Evolutionary conservation across 495 filamentous ascomycete species (phyloP), one percentile per base, ranked within the genome.

Genomic region (Pseudotulostoma volvatum): DNA sequence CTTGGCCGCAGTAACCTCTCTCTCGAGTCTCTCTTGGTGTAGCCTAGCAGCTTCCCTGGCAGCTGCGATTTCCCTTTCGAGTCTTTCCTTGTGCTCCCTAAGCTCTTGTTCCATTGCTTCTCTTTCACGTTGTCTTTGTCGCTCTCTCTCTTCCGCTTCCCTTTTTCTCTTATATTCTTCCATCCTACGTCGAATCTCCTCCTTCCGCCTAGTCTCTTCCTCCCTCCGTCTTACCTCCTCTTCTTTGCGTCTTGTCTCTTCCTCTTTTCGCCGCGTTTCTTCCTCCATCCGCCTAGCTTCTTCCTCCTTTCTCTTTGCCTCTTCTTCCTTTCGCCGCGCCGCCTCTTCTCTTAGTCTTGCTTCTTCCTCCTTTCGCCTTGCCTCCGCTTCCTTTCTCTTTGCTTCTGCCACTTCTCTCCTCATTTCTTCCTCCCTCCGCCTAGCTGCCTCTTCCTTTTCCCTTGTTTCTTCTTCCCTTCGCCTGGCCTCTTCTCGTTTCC

Each of bases 131-230:
- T 62, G 58, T 40, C 60, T 54, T 37, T 63, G 50, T 36, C 59
- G 62, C 39, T 68, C 63, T 21, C 59, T 59, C 34, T 56, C 60
- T 34, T 64, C 58, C 20, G 52, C 56, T 40, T 56, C 48, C 36
- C 60, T 42, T 38, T 76, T 71, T 47, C 63, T 66, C 46, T 76
- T 79, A 39, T 68, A 75, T 23, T 77, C 77, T 33, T 81, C 76
- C 49, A 71, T 73, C 45, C 73, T 76, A 4, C 73, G 68, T 3
- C 74, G 53, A 16, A 64, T 48, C 25, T 67, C 60, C 41, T 61
- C 56, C 50, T 62, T 67, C 32, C 52, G 60, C 47, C 54, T 58
- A 38, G 76, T 74, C 44, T 87, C 82, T 51, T 85, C 79, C 43
- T 68, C 79, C 47, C 84, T 77, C 76, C 77, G 81, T 11, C 11